These are phyloP conservation scores for Xylaria venustula DNA, from an alignment of 495 filamentous ascomycete genomes.

Conservation along the genomic window DNA sequence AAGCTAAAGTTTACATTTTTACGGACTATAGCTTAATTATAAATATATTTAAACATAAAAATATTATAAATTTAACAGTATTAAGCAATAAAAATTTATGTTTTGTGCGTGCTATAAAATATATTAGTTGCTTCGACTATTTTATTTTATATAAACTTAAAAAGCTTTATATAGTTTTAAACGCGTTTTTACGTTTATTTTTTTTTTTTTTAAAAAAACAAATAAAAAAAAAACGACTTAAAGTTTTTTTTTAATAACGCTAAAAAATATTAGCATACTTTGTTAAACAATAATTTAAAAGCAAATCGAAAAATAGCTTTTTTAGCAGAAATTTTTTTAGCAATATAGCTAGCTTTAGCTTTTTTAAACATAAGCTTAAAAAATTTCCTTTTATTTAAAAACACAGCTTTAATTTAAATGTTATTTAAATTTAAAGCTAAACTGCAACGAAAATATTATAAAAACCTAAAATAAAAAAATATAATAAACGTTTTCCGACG, in stretches of 20 bases:
- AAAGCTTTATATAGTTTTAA: conserved; percentile 6
- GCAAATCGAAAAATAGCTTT: not conserved
- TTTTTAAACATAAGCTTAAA: not conserved
- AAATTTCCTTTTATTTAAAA: not conserved
- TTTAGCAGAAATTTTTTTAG: not conserved
- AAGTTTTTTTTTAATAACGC: not conserved
- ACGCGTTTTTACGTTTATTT: not conserved
- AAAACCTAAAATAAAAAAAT: not conserved
- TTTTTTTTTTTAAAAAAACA: not conserved
- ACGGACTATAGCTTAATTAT: not conserved
- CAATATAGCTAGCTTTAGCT: not conserved
- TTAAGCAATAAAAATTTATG: not conserved
- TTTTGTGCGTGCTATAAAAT: not conserved
- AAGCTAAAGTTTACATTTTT: not conserved
- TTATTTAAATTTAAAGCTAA: not conserved
- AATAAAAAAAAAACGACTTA: not conserved
- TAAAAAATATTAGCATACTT: not conserved
- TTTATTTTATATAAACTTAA: not conserved
- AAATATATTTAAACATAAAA: not conserved
- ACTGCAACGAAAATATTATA: not conserved
- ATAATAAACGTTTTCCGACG: not conserved
- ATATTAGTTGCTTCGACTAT: conserved; percentile 2
- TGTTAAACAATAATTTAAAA: not conserved
- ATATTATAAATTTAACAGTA: not conserved
- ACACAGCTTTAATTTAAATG: not conserved